A percentile compares a stretch with the other conserved stretches of the same genome.
These are phyloP conservation scores for Limonium bicolor DNA, from an alignment of 148 eudicot genomes.

Conservation along the genomic window DNA sequence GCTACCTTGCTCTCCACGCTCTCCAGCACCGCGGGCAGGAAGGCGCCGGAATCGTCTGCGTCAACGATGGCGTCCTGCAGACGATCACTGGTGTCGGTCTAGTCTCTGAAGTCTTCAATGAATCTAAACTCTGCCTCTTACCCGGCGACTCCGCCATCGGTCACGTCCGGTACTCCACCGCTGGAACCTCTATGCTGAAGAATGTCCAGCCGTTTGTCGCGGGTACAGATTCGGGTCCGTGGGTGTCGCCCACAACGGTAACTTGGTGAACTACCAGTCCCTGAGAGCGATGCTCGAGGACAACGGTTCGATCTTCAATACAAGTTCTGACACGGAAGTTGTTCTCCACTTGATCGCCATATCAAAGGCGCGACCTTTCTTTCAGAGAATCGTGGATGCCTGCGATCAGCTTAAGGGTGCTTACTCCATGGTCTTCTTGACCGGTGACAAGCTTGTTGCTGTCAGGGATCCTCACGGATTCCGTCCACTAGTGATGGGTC, in stretches of 20 bases:
- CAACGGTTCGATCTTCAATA: conserved; percentile 31
- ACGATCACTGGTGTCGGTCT: conserved; percentile 40
- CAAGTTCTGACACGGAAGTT: conserved; percentile 41
- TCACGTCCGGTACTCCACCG: conserved; percentile 43
- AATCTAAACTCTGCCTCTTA: conserved; percentile 28
- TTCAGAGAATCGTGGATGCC: conserved; percentile 3
- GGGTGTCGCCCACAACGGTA: conserved; percentile 46
- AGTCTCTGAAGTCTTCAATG: conserved; percentile 33
- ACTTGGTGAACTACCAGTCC: conserved; percentile 29
- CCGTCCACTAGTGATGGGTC: conserved; percentile 49
- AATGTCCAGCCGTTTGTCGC: conserved; percentile 50
- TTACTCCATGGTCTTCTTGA: conserved; percentile 38
- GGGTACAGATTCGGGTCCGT: conserved; percentile 34
- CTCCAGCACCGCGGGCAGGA: conserved; percentile 61
- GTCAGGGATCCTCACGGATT: conserved; percentile 47
- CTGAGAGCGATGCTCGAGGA: conserved; percentile 18
- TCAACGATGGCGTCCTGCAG: conserved; percentile 14
- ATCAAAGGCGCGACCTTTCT: conserved; percentile 22
- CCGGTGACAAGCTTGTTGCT: conserved; percentile 38
- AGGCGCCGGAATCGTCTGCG: conserved; percentile 46
- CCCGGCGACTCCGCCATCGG: conserved; percentile 45
- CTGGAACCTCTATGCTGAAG: conserved; percentile 28
- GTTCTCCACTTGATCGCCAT: conserved; percentile 31
- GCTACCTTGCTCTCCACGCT: conserved; percentile 35
- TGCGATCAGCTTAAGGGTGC: conserved; percentile 36